Percentiles rank a stretch among this genome's conserved stretches.
Evolutionary conservation across 352 stramenopile species (phyloP).

Genomic region (Phytophthora ohioensis): DNA sequence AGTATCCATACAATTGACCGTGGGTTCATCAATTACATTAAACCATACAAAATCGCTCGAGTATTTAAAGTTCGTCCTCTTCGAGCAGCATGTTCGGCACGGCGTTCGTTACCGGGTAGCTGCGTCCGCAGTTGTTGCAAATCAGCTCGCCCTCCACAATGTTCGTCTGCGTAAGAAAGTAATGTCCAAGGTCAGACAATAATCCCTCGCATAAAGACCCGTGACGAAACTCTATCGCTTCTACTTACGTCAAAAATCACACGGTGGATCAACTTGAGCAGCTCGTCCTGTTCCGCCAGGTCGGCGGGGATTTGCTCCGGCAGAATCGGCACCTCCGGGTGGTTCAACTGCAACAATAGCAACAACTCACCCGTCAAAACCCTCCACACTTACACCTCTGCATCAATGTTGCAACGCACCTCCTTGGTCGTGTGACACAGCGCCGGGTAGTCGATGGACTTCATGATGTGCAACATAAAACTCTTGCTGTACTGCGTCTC

Average conservation of each 20-base stretch:
- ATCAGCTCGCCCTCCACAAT: slow-evolving; percentile 87
- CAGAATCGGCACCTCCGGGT: slow-evolving; percentile 79
- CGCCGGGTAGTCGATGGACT: slow-evolving; percentile 86
- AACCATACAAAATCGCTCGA: slow-evolving; percentile 24
- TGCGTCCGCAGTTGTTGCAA: slow-evolving; percentile 87
- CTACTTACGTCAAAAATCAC: slow-evolving; percentile 83
- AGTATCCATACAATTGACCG: background rate
- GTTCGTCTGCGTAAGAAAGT: slow-evolving; percentile 61
- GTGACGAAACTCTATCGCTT: background rate
- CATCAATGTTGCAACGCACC: slow-evolving; percentile 38
- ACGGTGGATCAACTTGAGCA: slow-evolving; percentile 80
- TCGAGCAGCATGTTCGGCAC: slow-evolving; percentile 90
- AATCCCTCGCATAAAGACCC: too few species aligned
- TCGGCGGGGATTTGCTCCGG: slow-evolving; percentile 72
- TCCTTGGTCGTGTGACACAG: slow-evolving; percentile 81
- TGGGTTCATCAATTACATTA: slow-evolving; percentile 33
- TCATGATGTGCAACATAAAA: slow-evolving; percentile 90
- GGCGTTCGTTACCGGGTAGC: slow-evolving; percentile 80
- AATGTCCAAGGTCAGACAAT: too few species aligned
- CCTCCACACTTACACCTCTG: background rate
- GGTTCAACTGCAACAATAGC: slow-evolving; percentile 61
- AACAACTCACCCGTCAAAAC: background rate
- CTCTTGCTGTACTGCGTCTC: slow-evolving; percentile 85
- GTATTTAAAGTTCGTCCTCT: slow-evolving; percentile 82
- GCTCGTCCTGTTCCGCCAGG: slow-evolving; percentile 63